Evolutionary conservation across 495 filamentous ascomycete species (phyloP).

Genomic region (Aspergillus hancockii): DNA sequence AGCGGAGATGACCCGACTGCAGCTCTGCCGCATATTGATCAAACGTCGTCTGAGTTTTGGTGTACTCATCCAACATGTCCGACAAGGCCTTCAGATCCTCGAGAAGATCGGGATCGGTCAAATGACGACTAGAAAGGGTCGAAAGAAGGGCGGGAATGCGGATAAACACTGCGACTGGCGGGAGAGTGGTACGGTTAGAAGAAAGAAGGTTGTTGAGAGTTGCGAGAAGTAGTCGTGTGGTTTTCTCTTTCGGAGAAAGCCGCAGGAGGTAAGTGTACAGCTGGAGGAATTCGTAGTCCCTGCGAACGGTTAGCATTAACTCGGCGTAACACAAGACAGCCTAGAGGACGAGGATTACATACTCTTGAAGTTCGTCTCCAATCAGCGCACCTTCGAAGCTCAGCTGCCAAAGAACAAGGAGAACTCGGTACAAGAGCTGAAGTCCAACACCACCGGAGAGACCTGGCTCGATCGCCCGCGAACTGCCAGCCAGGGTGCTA

Average conservation of each 20-base stretch:
- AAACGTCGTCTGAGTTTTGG: conserved; percentile 94
- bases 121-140: conserved; percentile 78
- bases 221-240: conserved; percentile 84
- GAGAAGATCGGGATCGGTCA: conserved; percentile 84
- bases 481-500: conserved; percentile 66
- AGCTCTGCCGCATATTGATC: conserved; percentile 94
- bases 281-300: conserved; percentile 88
- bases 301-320: conserved; percentile 36
- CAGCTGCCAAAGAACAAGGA: conserved; percentile 92
- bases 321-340: neutral
- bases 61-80: conserved; percentile 87
- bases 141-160: conserved; percentile 78
- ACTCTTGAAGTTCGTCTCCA: conserved; percentile 86
- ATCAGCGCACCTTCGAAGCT: conserved; percentile 85
- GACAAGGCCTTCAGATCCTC: conserved; percentile 78
- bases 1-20: conserved; percentile 83
- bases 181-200: conserved; percentile 71
- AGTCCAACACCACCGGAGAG: conserved; percentile 82
- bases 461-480: conserved; percentile 60
- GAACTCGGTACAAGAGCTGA: conserved; percentile 91
- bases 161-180: conserved; percentile 78
- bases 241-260: conserved; percentile 96
- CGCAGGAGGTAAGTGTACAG: conserved; percentile 88
- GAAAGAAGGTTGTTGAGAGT: conserved; percentile 83
- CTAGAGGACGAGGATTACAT: conserved; percentile 28